Evolutionary conservation across 495 filamentous ascomycete genomes (phyloP), one percentile per base, ranked within the genome.

Genomic region (Hypoxylon fuscum): DNA sequence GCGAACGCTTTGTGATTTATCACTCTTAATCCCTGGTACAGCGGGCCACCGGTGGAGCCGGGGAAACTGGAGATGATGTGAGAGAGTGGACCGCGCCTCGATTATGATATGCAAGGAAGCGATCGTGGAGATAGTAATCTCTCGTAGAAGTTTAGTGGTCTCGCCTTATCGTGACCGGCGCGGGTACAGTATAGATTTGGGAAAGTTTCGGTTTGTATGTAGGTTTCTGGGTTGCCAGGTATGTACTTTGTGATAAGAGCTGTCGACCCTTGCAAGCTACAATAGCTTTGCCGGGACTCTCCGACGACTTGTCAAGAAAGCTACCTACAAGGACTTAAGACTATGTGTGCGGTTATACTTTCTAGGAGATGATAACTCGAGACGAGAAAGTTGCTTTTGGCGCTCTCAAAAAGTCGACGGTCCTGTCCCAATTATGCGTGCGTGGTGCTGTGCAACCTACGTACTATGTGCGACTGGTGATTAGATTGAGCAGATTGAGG

Each of bases 21-120:
- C 62, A 23, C 55, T 62, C 42, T 53, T 55, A 27, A 60, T 64
- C 66, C 66, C 59, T 67, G 62, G 56, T 44, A 62, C 8, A 44
- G 59, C 37, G 42, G 51, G 20, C 62, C 47, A 23, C 52, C 29
- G 35, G 62, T 63, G 68, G 62, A 52, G 54, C 63, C 47, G 63
- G 38, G 57, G 62, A 53, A 61, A 54, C 49, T 38, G 31, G 48
- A 61, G 50, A 49, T 37, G 66, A 58, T n/a, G 8, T 54, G 44
- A 34, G 49, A 42, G 47, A 66, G 68, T 69, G 62, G 66, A 71
- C 57, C 62, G 34, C 20, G 25, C 20, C 48, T 55, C 48, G 61
- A 71, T 66, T 61, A 22, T 57, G 62, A 66, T 66, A 66, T 66
- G 62, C 62, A 62, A 62, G 57, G 57, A 66, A 66, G 53, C 63